Percentiles rank a stretch among this genome's conserved stretches.
These are phyloP conservation scores for Clarkia xantiana DNA, from an alignment of 345 rosid genomes.

Conservation along the genomic window DNA sequence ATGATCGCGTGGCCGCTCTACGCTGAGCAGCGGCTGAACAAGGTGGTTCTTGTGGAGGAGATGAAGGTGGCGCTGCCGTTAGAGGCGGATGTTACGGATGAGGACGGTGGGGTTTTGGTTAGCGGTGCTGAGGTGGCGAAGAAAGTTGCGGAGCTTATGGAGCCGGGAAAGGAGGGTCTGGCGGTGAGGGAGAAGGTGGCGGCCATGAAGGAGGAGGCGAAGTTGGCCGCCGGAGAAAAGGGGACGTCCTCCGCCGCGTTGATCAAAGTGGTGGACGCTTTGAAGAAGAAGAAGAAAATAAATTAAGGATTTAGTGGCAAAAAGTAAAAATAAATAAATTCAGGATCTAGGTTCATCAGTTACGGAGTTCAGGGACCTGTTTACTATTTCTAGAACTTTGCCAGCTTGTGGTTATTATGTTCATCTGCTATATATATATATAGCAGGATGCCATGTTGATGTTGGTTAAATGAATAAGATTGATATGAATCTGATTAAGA, in stretches of 20 bases:
- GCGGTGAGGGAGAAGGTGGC: conserved; percentile 1
- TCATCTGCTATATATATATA: too few species aligned
- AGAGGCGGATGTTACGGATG: not conserved
- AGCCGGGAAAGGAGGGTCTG: too few species aligned
- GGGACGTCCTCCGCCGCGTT: conserved; percentile 8
- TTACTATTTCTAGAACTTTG: too few species aligned
- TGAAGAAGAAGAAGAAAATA: not conserved
- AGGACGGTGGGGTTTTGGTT: not conserved
- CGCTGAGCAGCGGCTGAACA: conserved; percentile 10
- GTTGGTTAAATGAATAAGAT: too few species aligned
- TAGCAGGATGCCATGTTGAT: too few species aligned
- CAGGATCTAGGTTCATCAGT: too few species aligned
- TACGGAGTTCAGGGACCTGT: too few species aligned
- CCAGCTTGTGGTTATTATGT: too few species aligned
- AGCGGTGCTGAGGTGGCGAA: conserved; percentile 7
- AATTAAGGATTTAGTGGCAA: too few species aligned
- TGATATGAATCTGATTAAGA: too few species aligned
- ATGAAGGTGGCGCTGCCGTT: conserved; percentile 6
- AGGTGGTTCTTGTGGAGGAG: conserved; percentile 6
- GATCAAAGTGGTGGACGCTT: conserved; percentile 3
- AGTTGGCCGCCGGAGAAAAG: conserved; percentile 2
- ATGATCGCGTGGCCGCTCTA: conserved; percentile 17
- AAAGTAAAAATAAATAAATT: too few species aligned
- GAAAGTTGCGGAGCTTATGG: conserved; percentile 8
- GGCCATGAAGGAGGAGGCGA: not conserved